Evolutionary conservation across 768 basidiomycete genomes (phyloP).

Genomic region (Wakefieldia striispora): DNA sequence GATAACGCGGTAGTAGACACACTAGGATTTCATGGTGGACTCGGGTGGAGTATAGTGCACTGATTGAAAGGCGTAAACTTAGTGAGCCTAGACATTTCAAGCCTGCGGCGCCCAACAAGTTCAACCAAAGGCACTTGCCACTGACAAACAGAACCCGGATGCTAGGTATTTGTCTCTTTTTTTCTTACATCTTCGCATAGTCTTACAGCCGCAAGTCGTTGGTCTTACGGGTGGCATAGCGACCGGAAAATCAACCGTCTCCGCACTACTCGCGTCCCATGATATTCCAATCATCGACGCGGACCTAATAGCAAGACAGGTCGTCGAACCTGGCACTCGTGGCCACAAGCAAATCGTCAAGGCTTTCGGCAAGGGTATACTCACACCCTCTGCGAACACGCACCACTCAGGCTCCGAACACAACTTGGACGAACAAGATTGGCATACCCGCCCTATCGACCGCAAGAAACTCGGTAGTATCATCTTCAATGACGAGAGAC

Average conservation of each 20-base stretch:
- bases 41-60: too few relatives aligned
- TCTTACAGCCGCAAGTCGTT: conserved; percentile 53
- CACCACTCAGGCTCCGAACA: neutral
- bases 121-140: too few relatives aligned
- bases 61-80: too few relatives aligned
- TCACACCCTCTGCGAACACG: conserved; percentile 36
- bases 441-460: conserved; percentile 67
- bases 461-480: conserved; percentile 80
- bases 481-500: conserved; percentile 74
- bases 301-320: conserved; percentile 82
- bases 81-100: too few relatives aligned
- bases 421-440: neutral
- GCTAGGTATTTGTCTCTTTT: conserved; percentile 15
- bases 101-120: too few relatives aligned
- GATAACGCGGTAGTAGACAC: too few relatives aligned
- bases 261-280: conserved; percentile 65
- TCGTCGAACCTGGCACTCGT: conserved; percentile 79
- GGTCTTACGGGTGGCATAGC: conserved; percentile 97
- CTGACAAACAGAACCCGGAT: conserved; percentile 1
- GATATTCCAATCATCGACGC: conserved; percentile 88
- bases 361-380: conserved; percentile 69
- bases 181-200: neutral
- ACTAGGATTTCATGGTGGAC: too few relatives aligned
- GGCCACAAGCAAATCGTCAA: conserved; percentile 64
- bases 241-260: conserved; percentile 94